Evolutionary conservation across 768 basidiomycete species (phyloP).

Genomic region (Royoungia palumana): DNA sequence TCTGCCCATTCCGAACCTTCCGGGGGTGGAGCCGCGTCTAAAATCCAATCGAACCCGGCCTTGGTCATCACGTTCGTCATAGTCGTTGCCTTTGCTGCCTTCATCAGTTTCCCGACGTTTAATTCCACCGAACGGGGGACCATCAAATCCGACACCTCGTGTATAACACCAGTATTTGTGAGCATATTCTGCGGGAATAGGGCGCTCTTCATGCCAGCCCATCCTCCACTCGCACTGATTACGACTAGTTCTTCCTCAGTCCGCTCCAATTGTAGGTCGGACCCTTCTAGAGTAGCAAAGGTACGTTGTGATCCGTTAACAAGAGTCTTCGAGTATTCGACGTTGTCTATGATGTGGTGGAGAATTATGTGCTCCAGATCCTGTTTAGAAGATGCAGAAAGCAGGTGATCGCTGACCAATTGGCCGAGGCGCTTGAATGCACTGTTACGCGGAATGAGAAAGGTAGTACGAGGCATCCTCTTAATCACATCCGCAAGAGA

Average conservation of each 20-base stretch:
- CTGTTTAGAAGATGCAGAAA: slow-evolving; percentile 69
- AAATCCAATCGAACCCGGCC: slow-evolving; percentile 86
- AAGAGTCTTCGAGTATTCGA: slow-evolving; percentile 68
- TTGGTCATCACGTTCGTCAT: slow-evolving; percentile 83
- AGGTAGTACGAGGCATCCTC: slow-evolving; percentile 64
- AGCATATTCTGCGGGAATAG: slow-evolving; percentile 64
- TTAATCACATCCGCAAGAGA: slow-evolving; percentile 70
- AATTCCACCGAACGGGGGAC: slow-evolving; percentile 86
- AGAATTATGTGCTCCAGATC: slow-evolving; percentile 81
- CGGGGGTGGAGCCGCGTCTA: slow-evolving; percentile 81
- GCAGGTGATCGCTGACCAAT: slow-evolving; percentile 83
- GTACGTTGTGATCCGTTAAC: slow-evolving; percentile 65
- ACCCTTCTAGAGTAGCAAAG: slow-evolving; percentile 82
- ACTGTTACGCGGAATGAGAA: slow-evolving; percentile 85
- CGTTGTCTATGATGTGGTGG: slow-evolving; percentile 79
- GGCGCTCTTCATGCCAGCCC: slow-evolving; percentile 64
- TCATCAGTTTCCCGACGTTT: slow-evolving; percentile 85
- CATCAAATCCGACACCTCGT: slow-evolving; percentile 80
- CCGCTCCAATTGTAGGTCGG: slow-evolving; percentile 69
- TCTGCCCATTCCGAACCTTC: slow-evolving; percentile 66
- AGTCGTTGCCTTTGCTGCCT: slow-evolving; percentile 83
- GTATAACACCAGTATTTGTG: slow-evolving; percentile 87
- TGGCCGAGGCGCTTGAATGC: slow-evolving; percentile 84
- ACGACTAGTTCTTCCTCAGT: slow-evolving; percentile 47
- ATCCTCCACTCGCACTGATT: slow-evolving; percentile 71